These are phyloP conservation scores for Aureobasidium sp. DNA, from an alignment of 2,329 filamentous ascomycete species.

Conservation along the genomic window DNA sequence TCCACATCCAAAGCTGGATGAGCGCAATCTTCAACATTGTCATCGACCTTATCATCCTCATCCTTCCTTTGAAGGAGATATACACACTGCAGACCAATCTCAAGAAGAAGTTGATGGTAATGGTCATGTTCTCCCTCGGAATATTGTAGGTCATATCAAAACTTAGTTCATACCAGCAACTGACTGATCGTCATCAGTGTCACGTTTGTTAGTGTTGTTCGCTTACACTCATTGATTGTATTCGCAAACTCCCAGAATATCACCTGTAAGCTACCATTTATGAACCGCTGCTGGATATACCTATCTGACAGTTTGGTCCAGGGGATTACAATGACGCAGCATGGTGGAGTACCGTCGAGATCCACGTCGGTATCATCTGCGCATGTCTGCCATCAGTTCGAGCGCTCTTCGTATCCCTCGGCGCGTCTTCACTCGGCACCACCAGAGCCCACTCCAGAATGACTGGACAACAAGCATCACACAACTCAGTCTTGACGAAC, in stretches of 20 bases:
- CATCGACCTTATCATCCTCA: slow-evolving; percentile 23
- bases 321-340: slow-evolving; percentile 22
- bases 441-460: background rate
- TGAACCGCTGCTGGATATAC: too few species aligned
- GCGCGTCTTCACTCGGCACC: slow-evolving; percentile 16
- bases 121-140: slow-evolving; percentile 23
- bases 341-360: slow-evolving; percentile 24
- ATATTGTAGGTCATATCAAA: slow-evolving; percentile 22
- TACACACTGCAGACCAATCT: slow-evolving; percentile 22
- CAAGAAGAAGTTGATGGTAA: slow-evolving; percentile 19
- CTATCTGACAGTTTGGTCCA: too few species aligned
- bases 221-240: slow-evolving; percentile 23
- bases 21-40: slow-evolving; percentile 23
- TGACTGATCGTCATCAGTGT: slow-evolving; percentile 15
- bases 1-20: slow-evolving; percentile 20
- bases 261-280: too few species aligned
- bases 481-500: background rate
- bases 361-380: slow-evolving; percentile 24
- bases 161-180: background rate
- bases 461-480: background rate
- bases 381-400: slow-evolving; percentile 28
- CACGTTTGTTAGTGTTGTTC: slow-evolving; percentile 26
- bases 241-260: slow-evolving; percentile 20
- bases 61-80: slow-evolving; percentile 22
- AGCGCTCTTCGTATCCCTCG: slow-evolving; percentile 18